Base-by-base conservation (phyloP, 257 asterid species). In the Verbascum thapsus region DNA sequence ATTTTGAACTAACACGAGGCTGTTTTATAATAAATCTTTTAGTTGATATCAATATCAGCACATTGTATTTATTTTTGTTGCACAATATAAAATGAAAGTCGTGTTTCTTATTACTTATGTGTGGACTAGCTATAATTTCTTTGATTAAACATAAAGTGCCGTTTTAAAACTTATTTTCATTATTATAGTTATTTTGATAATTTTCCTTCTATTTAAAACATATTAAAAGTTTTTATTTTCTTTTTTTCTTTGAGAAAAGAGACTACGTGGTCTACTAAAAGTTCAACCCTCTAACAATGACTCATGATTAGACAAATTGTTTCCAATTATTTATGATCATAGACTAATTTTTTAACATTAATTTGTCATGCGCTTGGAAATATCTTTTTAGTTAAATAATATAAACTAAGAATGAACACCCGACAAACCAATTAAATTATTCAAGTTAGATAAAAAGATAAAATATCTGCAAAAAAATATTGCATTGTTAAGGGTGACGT, bases 361-460 rank as follows among this genome's bases (percentile, higher is more conserved):
- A 11, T 4, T 4, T 6, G 8, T 2, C 16, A 4, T 26, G 32
- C 32, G 5, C 5, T 26, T 26, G 5, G 32, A 26, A 26, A 26
- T 26, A 26, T 26, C 32, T 26, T 6, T 0, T 18, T 15, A 47
- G 8, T 18, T 15, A 47, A 3, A 13, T 19, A 8, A 8, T 1
- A 7, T 49, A 11, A 22, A 5, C 7, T 49, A 3, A 18, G 32
- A 49, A 49, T 19, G 32, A 16, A 18, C 32, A 49, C 32, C 19
- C 5, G 50, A 49, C 54, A 1, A 2, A 17, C 63, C 22, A 35
- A 56, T 55, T 56, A 56, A 16, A 38, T 9, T 56, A 56, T 13
- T 35, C 8, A 38, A 13, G 20, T 0, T 6, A 7, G 9, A 8
- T 13, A 1, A 49, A 35, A 61, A 7, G 9, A 8, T 13, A 1